Conservation (phyloP, 495 filamentous ascomycete species). For the Xanthoparmelia taractica region DNA sequence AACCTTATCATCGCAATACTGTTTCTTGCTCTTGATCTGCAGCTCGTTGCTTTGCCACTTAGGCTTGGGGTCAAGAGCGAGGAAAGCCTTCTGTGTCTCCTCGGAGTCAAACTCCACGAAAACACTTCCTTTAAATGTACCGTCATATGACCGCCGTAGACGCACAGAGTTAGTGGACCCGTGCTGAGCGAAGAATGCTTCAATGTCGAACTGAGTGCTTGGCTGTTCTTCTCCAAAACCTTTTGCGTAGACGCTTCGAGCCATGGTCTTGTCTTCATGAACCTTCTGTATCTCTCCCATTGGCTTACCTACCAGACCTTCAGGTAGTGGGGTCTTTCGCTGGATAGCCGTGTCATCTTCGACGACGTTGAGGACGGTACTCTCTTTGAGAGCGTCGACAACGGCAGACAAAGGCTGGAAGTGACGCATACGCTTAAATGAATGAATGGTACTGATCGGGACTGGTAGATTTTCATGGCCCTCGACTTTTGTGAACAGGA, state of each 20-base stretch:
- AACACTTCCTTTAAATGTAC: constrained; percentile 83
- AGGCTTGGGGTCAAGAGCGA: constrained; percentile 71
- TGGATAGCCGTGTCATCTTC: constrained; percentile 59
- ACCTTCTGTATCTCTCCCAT: constrained; percentile 41
- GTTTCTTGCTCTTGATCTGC: constrained; percentile 72
- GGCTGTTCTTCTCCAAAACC: constrained; percentile 76
- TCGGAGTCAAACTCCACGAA: constrained; percentile 83
- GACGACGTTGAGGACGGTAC: constrained; percentile 56
- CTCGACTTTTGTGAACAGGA: constrained; percentile 66
- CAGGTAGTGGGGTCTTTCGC: constrained; percentile 61
- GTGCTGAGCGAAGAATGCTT: constrained; percentile 77
- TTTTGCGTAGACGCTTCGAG: constrained; percentile 66
- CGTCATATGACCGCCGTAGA: constrained; percentile 64
- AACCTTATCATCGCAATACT: constrained; percentile 74
- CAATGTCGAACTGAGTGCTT: constrained; percentile 82
- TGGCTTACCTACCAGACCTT: constrained; percentile 35
- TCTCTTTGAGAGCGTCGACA: constrained; percentile 70
- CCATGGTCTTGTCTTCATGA: constrained; percentile 52
- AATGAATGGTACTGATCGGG: constrained; percentile 62
- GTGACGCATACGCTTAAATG: constrained; percentile 87
- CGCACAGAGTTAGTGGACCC: constrained; percentile 77
- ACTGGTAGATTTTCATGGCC: constrained; percentile 75
- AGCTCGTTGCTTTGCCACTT: constrained; percentile 68
- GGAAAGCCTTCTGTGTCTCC: constrained; percentile 67
- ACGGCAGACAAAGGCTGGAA: constrained; percentile 80